These are phyloP conservation scores for Emergomyces orientalis DNA, from an alignment of 2,329 filamentous ascomycete species.

Conservation along the genomic window DNA sequence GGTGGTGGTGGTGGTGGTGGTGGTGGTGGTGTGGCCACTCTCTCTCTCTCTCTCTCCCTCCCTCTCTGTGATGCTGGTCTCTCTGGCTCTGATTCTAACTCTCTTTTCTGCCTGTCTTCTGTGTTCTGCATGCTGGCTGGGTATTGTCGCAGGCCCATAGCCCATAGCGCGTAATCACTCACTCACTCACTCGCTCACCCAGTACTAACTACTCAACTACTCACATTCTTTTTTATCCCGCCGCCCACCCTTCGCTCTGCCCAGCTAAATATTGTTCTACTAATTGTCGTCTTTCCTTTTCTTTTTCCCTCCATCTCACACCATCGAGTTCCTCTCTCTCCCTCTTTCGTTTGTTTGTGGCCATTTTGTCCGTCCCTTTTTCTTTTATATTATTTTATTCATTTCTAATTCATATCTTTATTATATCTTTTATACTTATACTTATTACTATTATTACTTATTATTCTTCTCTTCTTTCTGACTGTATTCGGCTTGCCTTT, in stretches of 20 bases:
- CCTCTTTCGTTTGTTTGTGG: conserved; percentile 1
- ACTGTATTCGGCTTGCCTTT: conserved; percentile 24
- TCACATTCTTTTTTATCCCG: neutral
- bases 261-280: neutral
- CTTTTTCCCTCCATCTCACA: neutral
- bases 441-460: conserved; percentile 20
- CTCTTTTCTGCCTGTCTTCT: no score
- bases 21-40: no score
- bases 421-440: neutral
- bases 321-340: neutral
- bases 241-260: neutral
- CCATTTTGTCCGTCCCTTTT: neutral
- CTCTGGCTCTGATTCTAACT: no score
- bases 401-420: conserved; percentile 1
- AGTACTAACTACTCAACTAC: neutral
- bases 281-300: neutral
- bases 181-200: no score
- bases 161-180: no score
- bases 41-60: no score
- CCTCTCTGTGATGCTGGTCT: no score
- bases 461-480: conserved; percentile 26
- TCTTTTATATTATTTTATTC: conserved; percentile 14
- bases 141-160: no score
- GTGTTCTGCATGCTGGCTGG: no score
- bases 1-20: no score